Evolutionary conservation across 2,329 filamentous ascomycete genomes (phyloP), one percentile per base, ranked within the genome.

Genomic region (Fonsecaea monophora): DNA sequence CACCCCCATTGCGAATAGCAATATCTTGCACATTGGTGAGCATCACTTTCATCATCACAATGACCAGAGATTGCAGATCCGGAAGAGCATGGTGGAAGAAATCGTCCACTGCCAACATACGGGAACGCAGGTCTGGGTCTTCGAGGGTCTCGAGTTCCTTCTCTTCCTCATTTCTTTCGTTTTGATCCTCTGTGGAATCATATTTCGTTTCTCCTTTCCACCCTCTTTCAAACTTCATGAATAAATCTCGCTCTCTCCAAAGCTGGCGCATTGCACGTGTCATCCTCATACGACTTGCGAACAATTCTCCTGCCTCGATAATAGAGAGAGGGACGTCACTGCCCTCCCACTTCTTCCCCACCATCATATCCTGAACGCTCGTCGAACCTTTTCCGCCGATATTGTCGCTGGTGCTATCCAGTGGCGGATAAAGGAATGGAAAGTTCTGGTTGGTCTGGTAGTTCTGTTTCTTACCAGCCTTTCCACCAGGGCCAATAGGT

Each of bases 371-470:
- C 76, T 97, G 92, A 53, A 94, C 79, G 50, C 91, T 91, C 5
- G 93, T 91, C 21, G 86, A 87, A 12, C 94, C 94, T 76, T 96
- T 97, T 0, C 94, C 94, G 59, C 95, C 94, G 42, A 94, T 89
- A 72, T 90, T 91, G 75, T 96, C 97, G 79, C 93, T 97, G 30
- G 88, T 90, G 68, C 89, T 90, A 78, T 97, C 94, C 18, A 97
- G 82, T 1, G 95, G 95, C 1, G 95, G 95, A 73, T 99, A 99
- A 81, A 99, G 89, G 75, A 99, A 98, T 0, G 95, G 95, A 71
- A 99, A 98, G 76, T 97, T 95, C 74, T 99, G 95, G 75, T 99
- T 99, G 0, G 95, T 99, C 78, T 99, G 95, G 74, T 99, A 99
- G 73, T 98, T 99, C 75, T 99, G 95, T 77, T 99, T 99, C 83